These are phyloP conservation scores for Durusdinium trenchii DNA, from an alignment of 73 alveolate genomes.

Conservation along the genomic window DNA sequence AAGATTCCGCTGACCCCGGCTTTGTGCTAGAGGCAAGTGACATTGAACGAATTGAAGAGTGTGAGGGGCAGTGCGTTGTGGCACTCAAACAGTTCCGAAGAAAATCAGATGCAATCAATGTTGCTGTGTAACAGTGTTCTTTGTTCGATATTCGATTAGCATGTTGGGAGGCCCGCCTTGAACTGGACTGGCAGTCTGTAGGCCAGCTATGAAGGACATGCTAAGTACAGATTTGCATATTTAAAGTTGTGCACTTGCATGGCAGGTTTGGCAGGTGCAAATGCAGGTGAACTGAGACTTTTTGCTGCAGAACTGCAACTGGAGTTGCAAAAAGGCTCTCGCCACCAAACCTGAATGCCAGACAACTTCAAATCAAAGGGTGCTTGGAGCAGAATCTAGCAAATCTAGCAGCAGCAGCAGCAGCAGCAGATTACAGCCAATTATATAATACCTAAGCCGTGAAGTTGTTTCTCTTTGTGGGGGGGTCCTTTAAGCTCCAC, in stretches of 20 bases:
- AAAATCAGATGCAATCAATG: too few relatives aligned
- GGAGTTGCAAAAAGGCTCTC: too few relatives aligned
- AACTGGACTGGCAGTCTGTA: slow-evolving; percentile 80
- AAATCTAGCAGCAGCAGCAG: too few relatives aligned
- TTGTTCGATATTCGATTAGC: too few relatives aligned
- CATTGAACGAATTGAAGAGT: not conserved
- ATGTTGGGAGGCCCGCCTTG: slow-evolving; percentile 46
- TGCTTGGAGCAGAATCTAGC: too few relatives aligned
- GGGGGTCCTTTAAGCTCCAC: not conserved
- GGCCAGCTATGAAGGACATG: not conserved
- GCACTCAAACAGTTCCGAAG: too few relatives aligned
- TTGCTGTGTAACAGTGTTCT: too few relatives aligned
- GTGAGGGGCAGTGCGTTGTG: not conserved
- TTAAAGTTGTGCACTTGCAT: not conserved
- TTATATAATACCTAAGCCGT: too few relatives aligned
- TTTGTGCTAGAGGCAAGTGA: slow-evolving; percentile 22
- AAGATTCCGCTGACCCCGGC: slow-evolving; percentile 1
- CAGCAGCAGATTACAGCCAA: too few relatives aligned
- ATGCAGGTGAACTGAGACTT: slow-evolving; percentile 36
- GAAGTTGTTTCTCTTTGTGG: not conserved
- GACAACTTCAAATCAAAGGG: too few relatives aligned
- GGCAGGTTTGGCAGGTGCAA: slow-evolving; percentile 28
- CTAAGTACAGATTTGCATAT: not conserved
- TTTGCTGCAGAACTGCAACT: slow-evolving; percentile 54
- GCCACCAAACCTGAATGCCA: too few relatives aligned